Conservation (phyloP, 2,329 filamentous ascomycete species). For the Talaromyces pinophilus region DNA sequence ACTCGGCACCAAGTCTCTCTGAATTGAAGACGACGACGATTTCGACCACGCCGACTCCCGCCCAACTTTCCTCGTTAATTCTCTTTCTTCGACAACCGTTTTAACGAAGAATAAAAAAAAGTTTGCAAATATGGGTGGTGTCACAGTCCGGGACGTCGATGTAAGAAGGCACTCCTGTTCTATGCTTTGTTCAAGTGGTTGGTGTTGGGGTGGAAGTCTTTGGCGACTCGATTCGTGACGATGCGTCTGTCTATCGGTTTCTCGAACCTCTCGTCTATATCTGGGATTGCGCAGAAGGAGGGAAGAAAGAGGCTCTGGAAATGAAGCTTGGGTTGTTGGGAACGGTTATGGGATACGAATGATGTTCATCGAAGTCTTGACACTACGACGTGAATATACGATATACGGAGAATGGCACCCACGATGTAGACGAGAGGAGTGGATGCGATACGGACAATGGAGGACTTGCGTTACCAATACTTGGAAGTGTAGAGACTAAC, state of each 20-base stretch:
- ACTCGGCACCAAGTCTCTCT: background rate
- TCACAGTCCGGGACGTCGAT: conserved; percentile 68
- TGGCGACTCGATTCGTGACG: background rate
- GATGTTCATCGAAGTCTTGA: background rate
- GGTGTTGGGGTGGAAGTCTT: background rate
- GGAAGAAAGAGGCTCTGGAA: background rate
- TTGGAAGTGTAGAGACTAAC: conserved; percentile 23
- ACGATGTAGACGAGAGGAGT: conserved; percentile 13
- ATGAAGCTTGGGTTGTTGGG: background rate
- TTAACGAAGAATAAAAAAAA: conserved; percentile 30
- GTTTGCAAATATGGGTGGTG: conserved; percentile 65
- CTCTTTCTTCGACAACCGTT: conserved; percentile 26
- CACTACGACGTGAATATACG: background rate
- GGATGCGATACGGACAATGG: background rate
- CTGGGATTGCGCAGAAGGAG: conserved; percentile 2
- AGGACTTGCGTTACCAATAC: background rate
- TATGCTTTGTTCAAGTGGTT: conserved; percentile 25
- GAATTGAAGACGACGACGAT: conserved; percentile 34
- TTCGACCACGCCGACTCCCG: conserved; percentile 37
- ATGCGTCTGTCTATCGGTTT: background rate
- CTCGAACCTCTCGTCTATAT: conserved; percentile 2
- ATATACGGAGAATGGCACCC: conserved; percentile 25
- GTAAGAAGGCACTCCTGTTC: conserved; percentile 44
- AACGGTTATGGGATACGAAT: background rate
- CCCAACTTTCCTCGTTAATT: conserved; percentile 31